Evolutionary conservation across 2,329 filamentous ascomycete genomes (phyloP), one percentile per base, ranked within the genome.

Genomic region (Massarina eburnea): DNA sequence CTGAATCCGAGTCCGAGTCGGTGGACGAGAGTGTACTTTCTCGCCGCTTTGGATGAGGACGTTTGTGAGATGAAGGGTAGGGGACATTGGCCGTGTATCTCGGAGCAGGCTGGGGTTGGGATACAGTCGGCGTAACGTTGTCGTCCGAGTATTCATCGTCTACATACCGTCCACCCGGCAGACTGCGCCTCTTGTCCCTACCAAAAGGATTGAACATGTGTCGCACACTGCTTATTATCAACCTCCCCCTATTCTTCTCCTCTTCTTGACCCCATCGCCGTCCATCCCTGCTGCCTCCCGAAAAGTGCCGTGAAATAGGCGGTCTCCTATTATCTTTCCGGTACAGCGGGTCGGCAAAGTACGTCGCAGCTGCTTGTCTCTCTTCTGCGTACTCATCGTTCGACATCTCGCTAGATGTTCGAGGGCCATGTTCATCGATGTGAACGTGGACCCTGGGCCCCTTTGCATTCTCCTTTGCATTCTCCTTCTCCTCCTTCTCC

Each of bases 291-390:
- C 54, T 62, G 44, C 50, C 58, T 33, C 64, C 67, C 12, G 67
- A 70, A 21, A 67, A 68, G 17, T 68, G 64, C 4, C 73, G 67
- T 45, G 75, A 67, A 30, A 76, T 72, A 1, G 66, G 66, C 3
- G 76, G 73, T 27, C 74, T 60, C 6, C 69, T 68, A 39, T 73
- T 69, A 4, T 69, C 63, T 40, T 75, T 75, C 39, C 76, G 67
- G 48, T 76, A 77, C 24, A 78, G 65, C 9, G 76, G 76, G 45
- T 79, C 75, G 29, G 71, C 66, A 59, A 79, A 78, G 60, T 79
- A 78, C 14, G 66, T 60, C 6, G 74, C 76, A 3, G 73, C 74
- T 12, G 70, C 72, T 34, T 59, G 59, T 43, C 70, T 65, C 26
- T 75, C 74, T 44, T 76, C 73, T 3, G 71, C 67, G 2, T 69